These are phyloP conservation scores for Papiliotrema laurentii DNA, from an alignment of 1,284 basidiomycete genomes.

Conservation along the genomic window DNA sequence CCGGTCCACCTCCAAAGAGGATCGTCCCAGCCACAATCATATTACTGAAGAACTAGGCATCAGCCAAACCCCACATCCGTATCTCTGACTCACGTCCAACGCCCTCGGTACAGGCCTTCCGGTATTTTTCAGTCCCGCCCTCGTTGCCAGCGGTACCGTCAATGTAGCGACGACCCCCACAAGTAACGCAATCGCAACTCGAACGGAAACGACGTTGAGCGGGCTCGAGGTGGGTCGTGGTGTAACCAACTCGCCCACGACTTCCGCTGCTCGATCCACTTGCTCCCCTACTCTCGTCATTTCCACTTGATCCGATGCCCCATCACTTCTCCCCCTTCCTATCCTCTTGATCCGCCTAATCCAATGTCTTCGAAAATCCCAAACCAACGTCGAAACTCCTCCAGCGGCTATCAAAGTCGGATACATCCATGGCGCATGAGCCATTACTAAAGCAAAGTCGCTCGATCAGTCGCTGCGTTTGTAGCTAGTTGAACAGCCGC, in stretches of 20 bases:
- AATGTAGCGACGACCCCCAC: constrained; percentile 43
- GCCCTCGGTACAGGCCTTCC: constrained; percentile 25
- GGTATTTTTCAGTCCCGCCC: constrained; percentile 39
- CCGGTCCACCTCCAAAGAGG: constrained; percentile 60
- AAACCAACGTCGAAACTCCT: constrained; percentile 37
- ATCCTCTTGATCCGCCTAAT: constrained; percentile 1
- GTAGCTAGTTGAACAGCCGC: constrained; percentile 55
- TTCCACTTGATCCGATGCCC: background rate
- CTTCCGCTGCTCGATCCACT: background rate
- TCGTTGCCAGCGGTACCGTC: constrained; percentile 22
- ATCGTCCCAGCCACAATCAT: constrained; percentile 54
- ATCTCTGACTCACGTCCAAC: constrained; percentile 30
- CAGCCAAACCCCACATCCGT: background rate
- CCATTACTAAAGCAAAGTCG: constrained; percentile 54
- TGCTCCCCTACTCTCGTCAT: too few species aligned
- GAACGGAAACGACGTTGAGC: constrained; percentile 31
- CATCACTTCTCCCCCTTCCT: background rate
- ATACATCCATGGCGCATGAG: constrained; percentile 52
- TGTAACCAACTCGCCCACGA: background rate
- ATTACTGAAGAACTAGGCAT: constrained; percentile 47
- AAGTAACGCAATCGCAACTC: constrained; percentile 28
- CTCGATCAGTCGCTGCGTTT: constrained; percentile 53
- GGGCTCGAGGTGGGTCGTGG: too few species aligned
- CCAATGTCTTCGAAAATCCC: constrained; percentile 31
- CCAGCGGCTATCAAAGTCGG: constrained; percentile 44